Percentiles rank a stretch among this genome's conserved stretches.
Conservation (phyloP, 1,284 basidiomycete genomes). For the Ceratobasidium sp. region DNA sequence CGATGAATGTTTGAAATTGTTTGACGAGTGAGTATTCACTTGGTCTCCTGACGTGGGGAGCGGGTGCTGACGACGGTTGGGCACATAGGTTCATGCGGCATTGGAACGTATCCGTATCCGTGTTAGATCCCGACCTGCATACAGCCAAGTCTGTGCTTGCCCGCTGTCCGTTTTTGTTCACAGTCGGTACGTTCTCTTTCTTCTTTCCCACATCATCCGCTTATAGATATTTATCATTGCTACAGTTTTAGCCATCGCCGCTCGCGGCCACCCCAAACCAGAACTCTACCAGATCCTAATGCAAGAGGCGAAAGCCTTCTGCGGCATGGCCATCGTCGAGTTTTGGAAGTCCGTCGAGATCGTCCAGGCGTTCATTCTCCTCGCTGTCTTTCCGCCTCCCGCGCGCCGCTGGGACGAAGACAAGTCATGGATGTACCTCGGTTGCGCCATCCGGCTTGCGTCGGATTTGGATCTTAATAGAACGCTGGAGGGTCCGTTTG, state of each 20-base stretch:
- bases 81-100: constrained; percentile 22
- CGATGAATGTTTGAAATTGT: constrained; percentile 19
- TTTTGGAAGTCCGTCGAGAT: constrained; percentile 35
- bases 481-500: neutral
- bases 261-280: constrained; percentile 24
- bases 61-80: neutral
- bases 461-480: constrained; percentile 27
- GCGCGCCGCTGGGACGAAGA: constrained; percentile 27
- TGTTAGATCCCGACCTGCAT: constrained; percentile 29
- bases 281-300: constrained; percentile 12
- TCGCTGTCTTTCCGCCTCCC: constrained; percentile 30
- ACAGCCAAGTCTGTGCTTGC: constrained; percentile 19
- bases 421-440: constrained; percentile 22
- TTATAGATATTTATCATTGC: neutral
- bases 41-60: neutral
- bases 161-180: constrained; percentile 35
- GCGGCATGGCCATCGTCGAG: constrained; percentile 13
- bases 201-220: neutral
- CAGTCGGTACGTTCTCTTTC: constrained; percentile 6
- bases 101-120: constrained; percentile 37
- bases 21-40: constrained; percentile 21
- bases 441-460: neutral
- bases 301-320: constrained; percentile 22
- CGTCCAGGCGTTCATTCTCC: constrained; percentile 33
- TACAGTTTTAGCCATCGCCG: constrained; percentile 27